These are phyloP conservation scores for Globomyces pollinis-pini DNA, from an alignment of 192 early-diverging fungal genomes.

Conservation along the genomic window DNA sequence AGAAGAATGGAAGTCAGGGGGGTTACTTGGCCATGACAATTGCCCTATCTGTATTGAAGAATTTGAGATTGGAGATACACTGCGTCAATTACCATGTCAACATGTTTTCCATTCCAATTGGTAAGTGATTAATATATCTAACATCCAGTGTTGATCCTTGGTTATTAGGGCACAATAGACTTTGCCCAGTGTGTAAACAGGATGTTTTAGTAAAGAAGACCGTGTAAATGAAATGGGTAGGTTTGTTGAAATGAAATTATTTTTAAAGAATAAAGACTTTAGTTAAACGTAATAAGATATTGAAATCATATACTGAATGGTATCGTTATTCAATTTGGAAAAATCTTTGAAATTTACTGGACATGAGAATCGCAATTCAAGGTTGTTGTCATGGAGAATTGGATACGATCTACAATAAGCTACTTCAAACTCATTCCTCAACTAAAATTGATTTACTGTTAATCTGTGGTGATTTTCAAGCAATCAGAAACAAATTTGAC, in stretches of 20 bases:
- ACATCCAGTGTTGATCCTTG: slow-evolving; percentile 42
- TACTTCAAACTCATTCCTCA: slow-evolving; percentile 50
- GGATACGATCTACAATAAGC: slow-evolving; percentile 74
- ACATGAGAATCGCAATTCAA: slow-evolving; percentile 74
- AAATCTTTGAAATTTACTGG: no score
- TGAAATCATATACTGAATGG: no score
- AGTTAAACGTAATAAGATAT: no score
- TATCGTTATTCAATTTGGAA: no score
- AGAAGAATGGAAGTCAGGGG: slow-evolving; percentile 9
- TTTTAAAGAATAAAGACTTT: no score
- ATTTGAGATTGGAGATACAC: slow-evolving; percentile 26
- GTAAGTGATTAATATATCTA: neutral
- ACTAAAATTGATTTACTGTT: slow-evolving; percentile 82
- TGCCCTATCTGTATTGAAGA: slow-evolving; percentile 48
- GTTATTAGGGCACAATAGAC: slow-evolving; percentile 36
- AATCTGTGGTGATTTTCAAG: slow-evolving; percentile 97
- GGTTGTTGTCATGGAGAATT: slow-evolving; percentile 96
- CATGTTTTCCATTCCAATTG: slow-evolving; percentile 41
- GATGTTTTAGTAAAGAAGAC: no score
- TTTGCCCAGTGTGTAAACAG: slow-evolving; percentile 45
- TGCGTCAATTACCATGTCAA: slow-evolving; percentile 35
- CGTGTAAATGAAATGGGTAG: no score
- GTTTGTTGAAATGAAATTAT: no score
- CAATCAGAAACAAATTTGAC: slow-evolving; percentile 78
- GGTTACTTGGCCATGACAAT: slow-evolving; percentile 12